Evolutionary conservation across 805 yeast genomes (phyloP).

Genomic region (Metschnikowia chrysomelidarum): DNA sequence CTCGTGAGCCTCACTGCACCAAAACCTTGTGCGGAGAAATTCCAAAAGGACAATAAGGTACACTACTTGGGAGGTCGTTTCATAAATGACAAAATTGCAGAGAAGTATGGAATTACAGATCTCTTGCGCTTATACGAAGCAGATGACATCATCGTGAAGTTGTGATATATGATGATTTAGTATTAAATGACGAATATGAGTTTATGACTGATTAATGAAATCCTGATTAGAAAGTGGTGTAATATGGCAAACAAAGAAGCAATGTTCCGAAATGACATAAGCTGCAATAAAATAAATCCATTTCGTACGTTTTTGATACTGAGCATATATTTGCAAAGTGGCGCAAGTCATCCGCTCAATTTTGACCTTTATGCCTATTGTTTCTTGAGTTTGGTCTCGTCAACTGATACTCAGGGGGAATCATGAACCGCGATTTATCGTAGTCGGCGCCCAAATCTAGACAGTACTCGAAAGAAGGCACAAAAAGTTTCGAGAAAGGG

Average conservation of each 20-base stretch:
- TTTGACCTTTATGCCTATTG: too few species aligned
- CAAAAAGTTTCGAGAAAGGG: not conserved
- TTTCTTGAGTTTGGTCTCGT: not conserved
- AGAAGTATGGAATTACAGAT: constrained; percentile 67
- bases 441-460: constrained; percentile 21
- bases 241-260: too few species aligned
- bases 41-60: constrained; percentile 32
- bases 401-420: constrained; percentile 11
- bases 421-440: constrained; percentile 20
- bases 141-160: constrained; percentile 38
- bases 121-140: constrained; percentile 28
- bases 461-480: constrained; percentile 9
- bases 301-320: too few species aligned
- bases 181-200: too few species aligned
- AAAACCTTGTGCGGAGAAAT: constrained; percentile 71
- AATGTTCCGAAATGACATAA: too few species aligned
- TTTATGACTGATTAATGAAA: too few species aligned
- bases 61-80: constrained; percentile 95
- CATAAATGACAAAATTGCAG: constrained; percentile 62
- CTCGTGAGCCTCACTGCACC: constrained; percentile 91
- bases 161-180: too few species aligned
- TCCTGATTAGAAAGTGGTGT: too few species aligned
- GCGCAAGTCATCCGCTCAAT: too few species aligned
- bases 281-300: too few species aligned
- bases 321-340: too few species aligned